These are phyloP conservation scores for Obelidium mucronatum DNA, from an alignment of 192 early-diverging fungal genomes.

Conservation along the genomic window DNA sequence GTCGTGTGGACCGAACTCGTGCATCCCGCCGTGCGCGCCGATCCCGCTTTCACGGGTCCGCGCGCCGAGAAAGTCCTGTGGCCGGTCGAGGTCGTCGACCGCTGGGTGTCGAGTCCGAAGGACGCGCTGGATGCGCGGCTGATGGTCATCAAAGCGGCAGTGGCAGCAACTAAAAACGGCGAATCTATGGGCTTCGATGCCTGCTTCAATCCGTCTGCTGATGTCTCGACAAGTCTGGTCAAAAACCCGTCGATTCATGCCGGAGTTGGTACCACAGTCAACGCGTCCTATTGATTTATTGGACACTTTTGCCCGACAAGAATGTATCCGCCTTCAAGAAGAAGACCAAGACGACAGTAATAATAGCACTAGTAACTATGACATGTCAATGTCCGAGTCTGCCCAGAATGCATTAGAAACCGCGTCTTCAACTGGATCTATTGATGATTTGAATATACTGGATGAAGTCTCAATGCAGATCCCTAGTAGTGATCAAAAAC, in stretches of 20 bases:
- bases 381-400: no score
- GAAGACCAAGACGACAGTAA: no score
- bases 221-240: not conserved
- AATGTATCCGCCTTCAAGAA: no score
- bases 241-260: not conserved
- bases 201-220: not conserved
- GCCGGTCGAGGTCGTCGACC: slow-evolving; percentile 24
- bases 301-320: slow-evolving; percentile 13
- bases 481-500: not conserved
- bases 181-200: slow-evolving; percentile 8
- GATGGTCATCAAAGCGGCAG: not conserved
- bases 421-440: no score
- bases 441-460: no score
- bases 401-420: no score
- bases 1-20: slow-evolving; percentile 27
- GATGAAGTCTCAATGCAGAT: not conserved
- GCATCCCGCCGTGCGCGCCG: not conserved
- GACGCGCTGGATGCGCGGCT: not conserved
- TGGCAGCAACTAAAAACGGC: not conserved
- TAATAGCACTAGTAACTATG: no score
- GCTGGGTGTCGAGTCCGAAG: slow-evolving; percentile 14
- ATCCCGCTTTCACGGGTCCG: not conserved
- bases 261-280: no score
- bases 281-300: slow-evolving; percentile 6
- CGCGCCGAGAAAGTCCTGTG: not conserved